Percentiles rank a stretch among this genome's conserved stretches.
phyloP scores from a whole-genome alignment of 1,284 basidiomycete species.

The Malassezia globosa region DNA sequence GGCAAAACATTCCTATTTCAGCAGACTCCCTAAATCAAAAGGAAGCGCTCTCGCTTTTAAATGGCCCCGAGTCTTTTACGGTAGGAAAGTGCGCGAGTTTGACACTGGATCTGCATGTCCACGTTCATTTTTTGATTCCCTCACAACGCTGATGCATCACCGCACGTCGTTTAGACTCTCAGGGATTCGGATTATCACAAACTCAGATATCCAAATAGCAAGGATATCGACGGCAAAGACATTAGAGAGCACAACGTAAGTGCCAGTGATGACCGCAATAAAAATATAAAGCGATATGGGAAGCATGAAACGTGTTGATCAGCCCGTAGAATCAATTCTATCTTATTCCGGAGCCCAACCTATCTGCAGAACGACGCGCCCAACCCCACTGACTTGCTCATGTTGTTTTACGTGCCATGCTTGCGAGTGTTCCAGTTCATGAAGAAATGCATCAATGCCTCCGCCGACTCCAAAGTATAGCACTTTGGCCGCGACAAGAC shows the following conservation, averaged over 20 bases:
- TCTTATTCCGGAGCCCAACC: conserved; percentile 24
- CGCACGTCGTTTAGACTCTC: too few species aligned
- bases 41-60: conserved; percentile 89
- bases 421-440: conserved; percentile 48
- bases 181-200: too few species aligned
- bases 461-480: conserved; percentile 95
- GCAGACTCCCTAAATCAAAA: conserved; percentile 95
- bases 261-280: too few species aligned
- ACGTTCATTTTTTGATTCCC: too few species aligned
- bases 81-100: conserved; percentile 35
- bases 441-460: conserved; percentile 64
- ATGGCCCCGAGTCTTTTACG: conserved; percentile 66
- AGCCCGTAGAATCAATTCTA: conserved; percentile 22
- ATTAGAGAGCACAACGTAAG: too few species aligned
- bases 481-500: conserved; percentile 74
- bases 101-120: conserved; percentile 35
- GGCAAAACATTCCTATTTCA: conserved; percentile 92
- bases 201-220: too few species aligned
- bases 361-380: conserved; percentile 25
- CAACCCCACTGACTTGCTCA: conserved; percentile 25
- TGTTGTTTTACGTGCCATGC: conserved; percentile 15
- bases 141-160: too few species aligned
- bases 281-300: conserved; percentile 43
- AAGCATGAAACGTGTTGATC: conserved; percentile 27
- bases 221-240: conserved; percentile 28